phyloP scores from a whole-genome alignment of 2,329 filamentous ascomycete species.

The Ophiosphaerella korrae region DNA sequence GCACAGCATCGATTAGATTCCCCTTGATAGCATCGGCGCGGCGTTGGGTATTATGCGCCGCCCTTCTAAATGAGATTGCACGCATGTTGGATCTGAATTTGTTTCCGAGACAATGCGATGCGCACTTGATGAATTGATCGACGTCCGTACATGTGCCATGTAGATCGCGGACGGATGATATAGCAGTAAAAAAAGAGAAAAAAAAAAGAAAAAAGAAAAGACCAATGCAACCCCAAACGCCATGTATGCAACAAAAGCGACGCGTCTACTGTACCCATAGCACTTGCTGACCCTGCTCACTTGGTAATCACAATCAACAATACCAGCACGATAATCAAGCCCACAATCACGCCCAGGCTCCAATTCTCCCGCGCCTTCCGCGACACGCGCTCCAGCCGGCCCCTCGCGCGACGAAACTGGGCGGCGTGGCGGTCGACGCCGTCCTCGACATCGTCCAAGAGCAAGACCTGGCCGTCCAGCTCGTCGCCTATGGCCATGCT shows the following conservation, averaged over 20 bases:
- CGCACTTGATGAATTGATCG: no score
- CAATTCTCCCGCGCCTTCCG: conserved; percentile 81
- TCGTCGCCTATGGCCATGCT: conserved; percentile 97
- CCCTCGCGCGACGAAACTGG: conserved; percentile 75
- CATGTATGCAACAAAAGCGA: no score
- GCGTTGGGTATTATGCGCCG: conserved; percentile 12
- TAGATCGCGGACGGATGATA: no score
- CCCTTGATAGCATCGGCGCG: conserved; percentile 22
- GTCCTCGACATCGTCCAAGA: conserved; percentile 88
- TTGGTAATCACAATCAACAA: conserved; percentile 74
- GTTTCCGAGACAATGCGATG: no score
- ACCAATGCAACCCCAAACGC: no score
- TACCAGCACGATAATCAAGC: conserved; percentile 79
- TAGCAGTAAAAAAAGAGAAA: no score
- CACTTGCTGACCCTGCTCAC: conserved; percentile 9
- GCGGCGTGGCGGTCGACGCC: conserved; percentile 80
- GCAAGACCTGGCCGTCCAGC: conserved; percentile 83
- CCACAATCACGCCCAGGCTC: conserved; percentile 81
- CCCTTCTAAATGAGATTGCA: no score
- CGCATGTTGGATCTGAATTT: no score
- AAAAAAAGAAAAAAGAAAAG: no score
- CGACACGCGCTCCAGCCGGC: conserved; percentile 72
- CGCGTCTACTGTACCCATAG: no score
- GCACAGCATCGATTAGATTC: conserved; percentile 6
- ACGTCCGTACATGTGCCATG: no score